Base-by-base conservation (phyloP, 306 rosid genomes). In the Gastrolobium bilobum region DNA sequence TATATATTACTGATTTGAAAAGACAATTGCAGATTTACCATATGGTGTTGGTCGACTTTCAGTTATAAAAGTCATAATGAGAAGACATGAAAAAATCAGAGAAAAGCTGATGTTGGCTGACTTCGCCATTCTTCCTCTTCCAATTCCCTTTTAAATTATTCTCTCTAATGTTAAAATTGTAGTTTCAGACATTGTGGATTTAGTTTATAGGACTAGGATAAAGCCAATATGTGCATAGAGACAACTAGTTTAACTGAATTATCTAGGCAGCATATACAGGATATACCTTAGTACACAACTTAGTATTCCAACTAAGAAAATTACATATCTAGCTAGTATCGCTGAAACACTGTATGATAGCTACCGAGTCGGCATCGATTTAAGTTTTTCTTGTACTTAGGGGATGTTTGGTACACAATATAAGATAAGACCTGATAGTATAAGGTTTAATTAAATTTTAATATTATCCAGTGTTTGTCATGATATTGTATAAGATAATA, bases 121-220 rank as follows among this genome's bases (percentile, higher is more conserved):
- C 57, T 67, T 77, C 2, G 14, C 68, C 82, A 77, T 77, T 42
- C n/a, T 34, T 74, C 38, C 52, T 40, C 34, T 40, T 8, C 0
- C n/a, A 61, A 7, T 13, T 7, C 35, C 4, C 54, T 64, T 42
- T 20, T 4, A 9, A 50, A 38, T 14, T 54, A 54, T 42, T 33
- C 31, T 14, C 30, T 54, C 26, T 14, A 43, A 29, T 34, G 6
- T 30, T 33, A 9, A 46, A 4, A 33, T 40, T 34, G 34, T 37
- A 34, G 63, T 37, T 70, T 37, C 52, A 1, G 48, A 51, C 0
- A 20, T 10, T 8, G 14, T 4, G 15, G 8, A 2, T 46, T 11
- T 37, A 6, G 61, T 68, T 68, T 78, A 78, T 68, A 68, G 8
- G n/a, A 38, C 6, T 76, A 50, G 80, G 42, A 58, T 8, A 31